A percentile compares a stretch with the other conserved stretches of the same genome.
These are phyloP conservation scores for Protea cynaroides DNA, from an alignment of 164 flowering plant species.

Conservation along the genomic window DNA sequence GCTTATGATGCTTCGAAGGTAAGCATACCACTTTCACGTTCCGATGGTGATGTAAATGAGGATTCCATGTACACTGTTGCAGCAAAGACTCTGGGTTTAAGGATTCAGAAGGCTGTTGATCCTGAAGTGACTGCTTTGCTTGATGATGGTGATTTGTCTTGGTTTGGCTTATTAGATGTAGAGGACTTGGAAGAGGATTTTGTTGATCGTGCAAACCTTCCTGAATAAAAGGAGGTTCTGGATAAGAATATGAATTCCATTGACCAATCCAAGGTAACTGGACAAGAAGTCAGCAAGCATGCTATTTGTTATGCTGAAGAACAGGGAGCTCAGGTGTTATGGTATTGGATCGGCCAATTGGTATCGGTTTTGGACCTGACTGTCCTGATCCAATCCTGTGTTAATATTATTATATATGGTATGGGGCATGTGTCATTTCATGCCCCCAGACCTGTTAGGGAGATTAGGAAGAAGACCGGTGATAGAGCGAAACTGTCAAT, in stretches of 20 bases:
- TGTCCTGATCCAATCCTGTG: too few species aligned
- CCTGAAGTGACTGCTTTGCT: constrained; percentile 78
- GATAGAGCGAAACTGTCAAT: too few species aligned
- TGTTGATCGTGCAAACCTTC: constrained; percentile 60
- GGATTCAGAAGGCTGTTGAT: constrained; percentile 70
- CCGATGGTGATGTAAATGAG: constrained; percentile 28
- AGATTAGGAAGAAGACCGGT: too few species aligned
- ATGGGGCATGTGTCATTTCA: too few species aligned
- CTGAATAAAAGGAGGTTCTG: constrained; percentile 29
- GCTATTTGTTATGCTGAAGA: constrained; percentile 4
- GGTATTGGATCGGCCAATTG: too few species aligned
- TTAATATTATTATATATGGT: too few species aligned
- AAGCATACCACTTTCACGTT: constrained; percentile 27
- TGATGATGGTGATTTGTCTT: constrained; percentile 54
- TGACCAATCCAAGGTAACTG: constrained; percentile 10
- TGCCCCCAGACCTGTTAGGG: too few species aligned
- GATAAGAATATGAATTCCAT: constrained; percentile 19
- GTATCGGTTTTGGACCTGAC: too few species aligned
- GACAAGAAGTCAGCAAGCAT: constrained; percentile 4
- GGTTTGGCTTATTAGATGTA: constrained; percentile 69
- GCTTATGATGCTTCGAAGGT: constrained; percentile 90
- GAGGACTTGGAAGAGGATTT: constrained; percentile 97
- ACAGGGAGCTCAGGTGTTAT: neutral
- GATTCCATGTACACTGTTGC: constrained; percentile 49
- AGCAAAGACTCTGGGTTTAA: constrained; percentile 45